phyloP scores from a whole-genome alignment of 305 asterid species.

The Salvia sclarea region DNA sequence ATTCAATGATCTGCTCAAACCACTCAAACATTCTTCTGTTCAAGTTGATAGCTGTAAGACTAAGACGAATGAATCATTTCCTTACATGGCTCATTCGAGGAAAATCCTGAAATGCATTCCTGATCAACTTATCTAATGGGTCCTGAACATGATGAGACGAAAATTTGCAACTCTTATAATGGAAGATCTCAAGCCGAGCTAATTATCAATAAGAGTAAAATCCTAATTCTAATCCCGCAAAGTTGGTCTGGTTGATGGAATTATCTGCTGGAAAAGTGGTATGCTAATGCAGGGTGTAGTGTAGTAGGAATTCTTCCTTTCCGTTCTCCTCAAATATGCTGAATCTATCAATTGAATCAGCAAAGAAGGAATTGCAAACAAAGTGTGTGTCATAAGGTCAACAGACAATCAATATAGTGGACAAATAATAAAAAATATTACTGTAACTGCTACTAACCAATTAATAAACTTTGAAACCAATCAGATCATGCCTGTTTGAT shows the following conservation, averaged over 20 bases:
- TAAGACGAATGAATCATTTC: no score
- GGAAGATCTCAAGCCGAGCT: not conserved
- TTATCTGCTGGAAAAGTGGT: not conserved
- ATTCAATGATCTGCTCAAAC: not conserved
- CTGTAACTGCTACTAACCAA: not conserved
- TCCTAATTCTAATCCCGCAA: not conserved
- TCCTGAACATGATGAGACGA: not conserved
- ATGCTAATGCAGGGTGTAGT: not conserved
- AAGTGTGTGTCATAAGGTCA: not conserved
- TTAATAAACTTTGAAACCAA: not conserved
- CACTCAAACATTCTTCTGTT: not conserved
- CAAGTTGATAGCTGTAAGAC: not conserved
- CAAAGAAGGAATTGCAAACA: not conserved
- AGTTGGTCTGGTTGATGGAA: not conserved
- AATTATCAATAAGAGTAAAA: not conserved
- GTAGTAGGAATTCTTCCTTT: not conserved
- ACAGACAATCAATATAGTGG: not conserved
- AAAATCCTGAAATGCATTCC: not conserved
- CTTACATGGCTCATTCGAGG: not conserved
- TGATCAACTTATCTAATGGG: not conserved
- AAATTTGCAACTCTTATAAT: not conserved
- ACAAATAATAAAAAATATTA: not conserved
- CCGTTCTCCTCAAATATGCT: not conserved
- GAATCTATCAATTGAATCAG: not conserved
- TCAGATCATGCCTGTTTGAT: not conserved